These are phyloP conservation scores for Hymenoscyphus repandus DNA, from an alignment of 2,329 filamentous ascomycete species.

Conservation along the genomic window DNA sequence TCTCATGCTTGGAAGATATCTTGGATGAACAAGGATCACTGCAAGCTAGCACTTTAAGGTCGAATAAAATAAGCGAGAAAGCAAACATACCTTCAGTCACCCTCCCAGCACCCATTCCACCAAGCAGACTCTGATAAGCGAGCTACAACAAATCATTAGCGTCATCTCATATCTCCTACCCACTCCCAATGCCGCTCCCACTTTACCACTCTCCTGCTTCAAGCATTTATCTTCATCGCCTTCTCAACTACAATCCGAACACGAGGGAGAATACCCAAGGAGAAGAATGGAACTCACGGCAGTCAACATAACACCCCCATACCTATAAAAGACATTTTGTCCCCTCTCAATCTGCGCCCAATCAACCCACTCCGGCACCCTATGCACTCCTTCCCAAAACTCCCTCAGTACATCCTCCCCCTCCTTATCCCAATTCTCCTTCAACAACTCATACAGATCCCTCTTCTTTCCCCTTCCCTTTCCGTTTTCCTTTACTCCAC, in stretches of 20 bases:
- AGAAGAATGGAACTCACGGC: conserved; percentile 40
- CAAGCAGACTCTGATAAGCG: conserved; percentile 58
- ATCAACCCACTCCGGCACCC: conserved; percentile 69
- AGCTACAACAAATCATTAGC: conserved; percentile 10
- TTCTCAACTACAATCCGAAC: too few relatives aligned
- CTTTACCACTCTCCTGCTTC: too few relatives aligned
- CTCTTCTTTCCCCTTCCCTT: conserved; percentile 32
- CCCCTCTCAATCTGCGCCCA: conserved; percentile 71
- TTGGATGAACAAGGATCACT: too few relatives aligned
- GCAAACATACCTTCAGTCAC: conserved; percentile 55
- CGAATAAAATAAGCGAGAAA: background rate
- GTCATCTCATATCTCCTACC: background rate
- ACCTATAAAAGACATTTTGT: conserved; percentile 73
- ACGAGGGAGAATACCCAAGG: too few relatives aligned
- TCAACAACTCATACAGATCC: conserved; percentile 60
- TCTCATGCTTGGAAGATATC: too few relatives aligned
- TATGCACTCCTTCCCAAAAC: conserved; percentile 64
- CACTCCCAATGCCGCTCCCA: too few relatives aligned
- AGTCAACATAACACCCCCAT: conserved; percentile 62
- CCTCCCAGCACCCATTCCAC: conserved; percentile 66
- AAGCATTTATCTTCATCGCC: too few relatives aligned
- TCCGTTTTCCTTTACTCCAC: conserved; percentile 27
- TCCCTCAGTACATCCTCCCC: conserved; percentile 41
- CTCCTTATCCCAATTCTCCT: conserved; percentile 52
- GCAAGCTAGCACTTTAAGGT: background rate